Conservation (phyloP, 441 rosid genomes). For the Jatropha multifida region DNA sequence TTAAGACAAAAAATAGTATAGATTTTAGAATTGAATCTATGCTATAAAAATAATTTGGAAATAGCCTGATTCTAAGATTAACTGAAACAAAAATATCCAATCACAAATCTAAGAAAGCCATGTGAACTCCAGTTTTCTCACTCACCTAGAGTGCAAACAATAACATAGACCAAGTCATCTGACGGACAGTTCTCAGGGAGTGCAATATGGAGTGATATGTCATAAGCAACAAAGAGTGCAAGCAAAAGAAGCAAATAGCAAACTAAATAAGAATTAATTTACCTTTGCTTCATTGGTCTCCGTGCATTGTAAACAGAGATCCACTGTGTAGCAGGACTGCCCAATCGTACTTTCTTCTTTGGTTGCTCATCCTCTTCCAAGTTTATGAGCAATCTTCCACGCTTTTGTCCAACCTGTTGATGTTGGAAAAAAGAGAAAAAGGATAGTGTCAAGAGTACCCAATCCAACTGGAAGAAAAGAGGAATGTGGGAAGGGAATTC, state of each 20-base stretch:
- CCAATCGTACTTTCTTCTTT: slow-evolving; percentile 76
- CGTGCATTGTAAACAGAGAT: slow-evolving; percentile 86
- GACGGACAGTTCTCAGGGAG: not conserved
- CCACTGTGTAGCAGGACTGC: slow-evolving; percentile 95
- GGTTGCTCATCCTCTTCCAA: slow-evolving; percentile 95
- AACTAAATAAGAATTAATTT: slow-evolving; percentile 1
- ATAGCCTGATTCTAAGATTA: not conserved
- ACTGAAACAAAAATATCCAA: not conserved
- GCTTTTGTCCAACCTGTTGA: slow-evolving; percentile 79
- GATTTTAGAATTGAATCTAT: not conserved
- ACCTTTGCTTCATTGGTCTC: slow-evolving; percentile 96
- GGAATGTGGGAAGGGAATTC: not conserved
- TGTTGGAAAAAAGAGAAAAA: slow-evolving; percentile 16
- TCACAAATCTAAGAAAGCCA: not conserved
- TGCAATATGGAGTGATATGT: not conserved
- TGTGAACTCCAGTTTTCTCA: not conserved
- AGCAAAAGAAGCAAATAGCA: slow-evolving; percentile 13
- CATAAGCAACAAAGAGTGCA: slow-evolving; percentile 11
- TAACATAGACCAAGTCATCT: not conserved
- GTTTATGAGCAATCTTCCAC: slow-evolving; percentile 75
- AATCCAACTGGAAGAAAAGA: not conserved
- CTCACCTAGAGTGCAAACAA: not conserved
- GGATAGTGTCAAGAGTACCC: slow-evolving; percentile 12
- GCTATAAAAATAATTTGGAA: not conserved
- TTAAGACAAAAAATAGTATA: not conserved